Evolutionary conservation across 164 flowering plant genomes (phyloP), one percentile per base, ranked within the genome.

Genomic region (Magnolia kwangsiensis): DNA sequence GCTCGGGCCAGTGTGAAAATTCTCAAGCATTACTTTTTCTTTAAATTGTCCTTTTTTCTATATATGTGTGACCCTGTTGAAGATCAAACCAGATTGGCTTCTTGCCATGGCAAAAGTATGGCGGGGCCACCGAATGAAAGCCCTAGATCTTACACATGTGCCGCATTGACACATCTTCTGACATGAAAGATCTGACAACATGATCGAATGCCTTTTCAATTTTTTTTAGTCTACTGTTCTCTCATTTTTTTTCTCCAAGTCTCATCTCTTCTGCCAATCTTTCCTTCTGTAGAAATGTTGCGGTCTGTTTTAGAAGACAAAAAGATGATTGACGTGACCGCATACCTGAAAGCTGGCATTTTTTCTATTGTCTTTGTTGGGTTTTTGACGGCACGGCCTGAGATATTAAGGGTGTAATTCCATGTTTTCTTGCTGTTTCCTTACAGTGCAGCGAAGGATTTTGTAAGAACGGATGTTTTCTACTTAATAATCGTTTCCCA

Each of bases 281-380:
- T 37, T 55, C 58, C 20, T 70, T 19, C 21, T 74, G 77, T 73
- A 79, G 81, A 78, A 24, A 8, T 79, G 77, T 51, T 79, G 81
- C 75, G 27, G 81, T 67, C 24, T 74, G 37, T 75, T 79, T 63
- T 71, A 11, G 20, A 66, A 74, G 66, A 49, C 19, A 0, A 21
- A 71, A 37, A 51, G 31, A 64, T 74, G 77, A 69, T 69, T 50
- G 18, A 29, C 27, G 7, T 50, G 61, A 1, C 61, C 4, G 61
- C 61, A 2, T 16, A 9, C 16, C 61, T 55, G 16, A 55, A 55
- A 55, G 10, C 61, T 55, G 61, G 18, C 61, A 37, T 37, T 37
- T 37, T 37, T 37, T 37, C 45, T 37, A 37, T 37, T 37, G 45
- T 37, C 45, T 37, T 4, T 37, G 45, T 37, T 37, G 45, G 45